These are phyloP conservation scores for Ustilago curta DNA, from an alignment of 1,284 basidiomycete genomes.

Conservation along the genomic window DNA sequence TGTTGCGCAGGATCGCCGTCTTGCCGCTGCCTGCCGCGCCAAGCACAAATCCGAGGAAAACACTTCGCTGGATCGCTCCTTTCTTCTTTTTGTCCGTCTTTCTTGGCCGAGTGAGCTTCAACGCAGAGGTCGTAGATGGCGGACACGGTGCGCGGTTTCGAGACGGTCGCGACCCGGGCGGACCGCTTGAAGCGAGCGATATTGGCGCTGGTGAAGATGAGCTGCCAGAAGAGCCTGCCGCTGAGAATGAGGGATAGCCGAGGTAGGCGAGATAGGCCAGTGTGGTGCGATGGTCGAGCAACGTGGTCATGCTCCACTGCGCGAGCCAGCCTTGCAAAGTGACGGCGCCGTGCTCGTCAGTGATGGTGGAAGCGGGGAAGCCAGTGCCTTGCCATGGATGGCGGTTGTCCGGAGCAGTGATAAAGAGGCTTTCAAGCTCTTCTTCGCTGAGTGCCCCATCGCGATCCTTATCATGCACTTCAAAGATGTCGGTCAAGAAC, in stretches of 20 bases:
- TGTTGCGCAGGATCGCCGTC: constrained; percentile 84
- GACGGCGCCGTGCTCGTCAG: constrained; percentile 88
- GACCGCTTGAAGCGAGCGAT: constrained; percentile 30
- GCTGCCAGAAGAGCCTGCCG: constrained; percentile 34
- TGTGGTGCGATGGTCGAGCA: constrained; percentile 90
- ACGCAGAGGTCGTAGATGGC: constrained; percentile 56
- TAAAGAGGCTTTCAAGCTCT: constrained; percentile 91
- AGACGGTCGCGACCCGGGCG: constrained; percentile 40
- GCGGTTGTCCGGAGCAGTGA: constrained; percentile 81
- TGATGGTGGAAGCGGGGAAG: constrained; percentile 81
- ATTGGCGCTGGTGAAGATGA: constrained; percentile 28
- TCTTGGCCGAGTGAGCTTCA: constrained; percentile 72
- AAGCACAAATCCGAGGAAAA: constrained; percentile 80
- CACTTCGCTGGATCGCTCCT: constrained; percentile 59
- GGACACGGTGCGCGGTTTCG: constrained; percentile 46
- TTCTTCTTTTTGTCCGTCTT: constrained; percentile 81
- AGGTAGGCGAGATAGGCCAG: constrained; percentile 96
- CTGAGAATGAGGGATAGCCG: constrained; percentile 76
- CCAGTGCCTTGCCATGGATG: constrained; percentile 64
- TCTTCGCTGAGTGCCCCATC: constrained; percentile 88
- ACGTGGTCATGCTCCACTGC: constrained; percentile 99
- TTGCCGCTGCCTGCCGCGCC: constrained; percentile 97
- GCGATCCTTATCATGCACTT: constrained; percentile 96
- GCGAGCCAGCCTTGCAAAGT: constrained; percentile 98
- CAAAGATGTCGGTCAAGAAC: constrained; percentile 97